Percentiles rank a stretch among this genome's conserved stretches.
Conservation (phyloP, 2,329 filamentous ascomycete species). For the Arthrobotrys entomopaga region DNA sequence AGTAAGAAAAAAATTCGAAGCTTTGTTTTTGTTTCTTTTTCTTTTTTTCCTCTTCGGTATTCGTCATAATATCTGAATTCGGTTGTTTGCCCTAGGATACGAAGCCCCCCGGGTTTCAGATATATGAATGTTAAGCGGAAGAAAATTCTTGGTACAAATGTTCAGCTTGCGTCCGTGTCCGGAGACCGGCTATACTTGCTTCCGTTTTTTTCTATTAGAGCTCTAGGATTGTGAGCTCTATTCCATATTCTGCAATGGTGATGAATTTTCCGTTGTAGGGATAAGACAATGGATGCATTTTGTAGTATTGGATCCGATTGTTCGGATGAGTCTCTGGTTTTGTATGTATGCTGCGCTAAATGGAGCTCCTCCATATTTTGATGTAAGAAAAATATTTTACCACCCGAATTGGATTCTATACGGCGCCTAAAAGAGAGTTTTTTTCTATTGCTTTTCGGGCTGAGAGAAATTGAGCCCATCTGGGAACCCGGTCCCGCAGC, state of each 20-base stretch:
- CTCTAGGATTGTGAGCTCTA: neutral
- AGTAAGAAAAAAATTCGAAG: neutral
- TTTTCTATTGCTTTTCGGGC: too few relatives aligned
- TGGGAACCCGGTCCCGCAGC: neutral
- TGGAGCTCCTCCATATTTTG: neutral
- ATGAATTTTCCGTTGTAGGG: neutral
- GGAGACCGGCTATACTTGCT: neutral
- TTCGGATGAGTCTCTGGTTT: too few relatives aligned
- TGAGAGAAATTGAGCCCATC: neutral
- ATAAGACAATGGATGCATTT: neutral
- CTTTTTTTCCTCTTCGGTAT: neutral
- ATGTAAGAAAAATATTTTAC: neutral
- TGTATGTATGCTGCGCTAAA: too few relatives aligned
- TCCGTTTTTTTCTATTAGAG: neutral
- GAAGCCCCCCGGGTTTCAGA: neutral
- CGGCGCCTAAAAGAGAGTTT: too few relatives aligned
- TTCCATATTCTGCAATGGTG: neutral
- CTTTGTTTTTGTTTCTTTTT: neutral
- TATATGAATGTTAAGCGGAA: conserved; percentile 3
- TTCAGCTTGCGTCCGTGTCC: neutral
- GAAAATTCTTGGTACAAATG: neutral
- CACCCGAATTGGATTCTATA: neutral
- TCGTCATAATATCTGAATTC: neutral
- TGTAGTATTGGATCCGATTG: too few relatives aligned
- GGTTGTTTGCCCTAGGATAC: neutral